phyloP scores from a whole-genome alignment of 2,329 filamentous ascomycete species.

The Fusarium succisae region DNA sequence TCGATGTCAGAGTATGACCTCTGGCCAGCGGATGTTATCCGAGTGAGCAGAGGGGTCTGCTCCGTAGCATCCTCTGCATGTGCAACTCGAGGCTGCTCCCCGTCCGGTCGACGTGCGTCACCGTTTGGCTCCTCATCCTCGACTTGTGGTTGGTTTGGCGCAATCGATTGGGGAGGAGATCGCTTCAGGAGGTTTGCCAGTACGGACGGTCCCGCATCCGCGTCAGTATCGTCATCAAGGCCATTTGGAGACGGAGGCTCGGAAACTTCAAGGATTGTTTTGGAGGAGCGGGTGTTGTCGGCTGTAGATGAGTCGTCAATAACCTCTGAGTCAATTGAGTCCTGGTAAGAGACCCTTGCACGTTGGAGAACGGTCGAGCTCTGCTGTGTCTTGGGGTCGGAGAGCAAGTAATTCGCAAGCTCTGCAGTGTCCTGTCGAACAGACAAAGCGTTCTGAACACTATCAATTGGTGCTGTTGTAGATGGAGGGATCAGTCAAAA shows the following conservation, averaged over 20 bases:
- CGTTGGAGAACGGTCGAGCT: slow-evolving; percentile 59
- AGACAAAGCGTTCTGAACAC: slow-evolving; percentile 77
- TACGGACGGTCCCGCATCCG: slow-evolving; percentile 51
- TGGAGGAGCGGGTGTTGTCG: slow-evolving; percentile 47
- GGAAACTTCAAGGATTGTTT: slow-evolving; percentile 69
- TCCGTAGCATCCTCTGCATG: slow-evolving; percentile 49
- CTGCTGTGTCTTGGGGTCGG: slow-evolving; percentile 62
- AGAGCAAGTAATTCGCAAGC: slow-evolving; percentile 82
- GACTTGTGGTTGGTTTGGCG: slow-evolving; percentile 25
- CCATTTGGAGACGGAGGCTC: slow-evolving; percentile 53
- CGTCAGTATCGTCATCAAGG: slow-evolving; percentile 24
- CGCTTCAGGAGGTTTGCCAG: slow-evolving; percentile 61
- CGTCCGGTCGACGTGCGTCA: slow-evolving; percentile 15
- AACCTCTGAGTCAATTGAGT: slow-evolving; percentile 38
- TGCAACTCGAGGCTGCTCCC: slow-evolving; percentile 13
- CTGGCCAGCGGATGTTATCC: slow-evolving; percentile 45
- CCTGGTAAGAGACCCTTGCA: slow-evolving; percentile 44
- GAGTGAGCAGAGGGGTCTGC: slow-evolving; percentile 58
- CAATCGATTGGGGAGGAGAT: slow-evolving; percentile 56
- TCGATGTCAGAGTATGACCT: slow-evolving; percentile 57
- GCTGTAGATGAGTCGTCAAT: slow-evolving; percentile 32
- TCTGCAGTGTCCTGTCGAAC: slow-evolving; percentile 90
- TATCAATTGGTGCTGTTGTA: slow-evolving; percentile 66
- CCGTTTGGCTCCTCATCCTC: slow-evolving; percentile 10
- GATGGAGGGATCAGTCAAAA: not conserved